Base-by-base conservation (phyloP, 2,329 filamentous ascomycete species). In the Talaromyces verruculosus region DNA sequence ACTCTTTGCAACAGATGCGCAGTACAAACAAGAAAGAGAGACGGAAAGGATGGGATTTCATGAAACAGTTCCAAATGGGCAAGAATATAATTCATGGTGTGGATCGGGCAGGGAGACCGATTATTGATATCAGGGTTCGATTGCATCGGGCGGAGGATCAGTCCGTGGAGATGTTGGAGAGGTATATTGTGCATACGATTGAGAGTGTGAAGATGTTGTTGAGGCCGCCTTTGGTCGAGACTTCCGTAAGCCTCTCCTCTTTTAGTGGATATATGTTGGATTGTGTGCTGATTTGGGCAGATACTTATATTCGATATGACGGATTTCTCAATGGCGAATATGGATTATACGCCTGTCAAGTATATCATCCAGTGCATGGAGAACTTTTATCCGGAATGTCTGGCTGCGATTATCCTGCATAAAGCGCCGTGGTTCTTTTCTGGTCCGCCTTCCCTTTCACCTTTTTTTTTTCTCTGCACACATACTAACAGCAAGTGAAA, bases 321-420 rank as follows among this genome's bases (percentile, higher is more conserved):
- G 1, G 88, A 89, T 61, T 98, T 98, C 77, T 91, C 90, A 11
- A 85, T 97, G 81, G 91, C 93, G 13, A 98, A 99, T 79, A 97
- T 98, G 95, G 95, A 99, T 79, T 98, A 98, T 77, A 88, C 91
- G 0, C 94, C 95, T 0, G 91, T 99, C 63, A 98, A 96, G 75
- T 98, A 97, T 80, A 96, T 98, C 88, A 96, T 98, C 77, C 94
- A 96, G 77, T 96, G 92, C 76, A 98, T 98, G 76, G 93, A 98
- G 82, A 93, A 93, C 67, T 97, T 98, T 76, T 99, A 97, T 72
- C 94, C 95, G 0, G 95, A 98, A 78, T 93, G 88, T 47, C 85
- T 98, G 0, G 94, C 93, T n/a, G 86, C 89, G 1, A 91, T 97
- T 15, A 84, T 97, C 49, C 91, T 98, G 49, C 94, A 98, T 82